These are phyloP conservation scores for Fusarium xylarioides DNA, from an alignment of 2,329 filamentous ascomycete species.

Conservation along the genomic window DNA sequence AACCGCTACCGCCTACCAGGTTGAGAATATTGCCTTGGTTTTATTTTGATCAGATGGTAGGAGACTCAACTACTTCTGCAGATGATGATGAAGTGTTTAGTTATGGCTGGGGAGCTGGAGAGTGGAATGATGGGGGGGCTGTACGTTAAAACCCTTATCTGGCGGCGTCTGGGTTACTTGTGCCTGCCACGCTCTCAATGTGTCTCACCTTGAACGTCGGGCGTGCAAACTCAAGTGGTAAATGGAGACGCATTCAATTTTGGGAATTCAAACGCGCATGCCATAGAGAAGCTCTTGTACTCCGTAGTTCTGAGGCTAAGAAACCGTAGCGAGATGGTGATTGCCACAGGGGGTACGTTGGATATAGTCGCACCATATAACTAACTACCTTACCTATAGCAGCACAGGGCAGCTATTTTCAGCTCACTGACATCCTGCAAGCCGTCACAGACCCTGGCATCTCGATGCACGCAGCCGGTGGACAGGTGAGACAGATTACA, in stretches of 20 bases:
- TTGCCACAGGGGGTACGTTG: neutral
- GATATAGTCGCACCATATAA: neutral
- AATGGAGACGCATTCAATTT: neutral
- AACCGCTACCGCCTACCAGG: neutral
- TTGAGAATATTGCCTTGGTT: neutral
- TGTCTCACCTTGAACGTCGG: neutral
- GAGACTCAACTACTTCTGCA: neutral
- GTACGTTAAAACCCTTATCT: neutral
- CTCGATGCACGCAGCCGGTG: neutral
- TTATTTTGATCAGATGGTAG: neutral
- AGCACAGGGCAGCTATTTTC: conserved; percentile 18
- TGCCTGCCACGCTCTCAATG: neutral
- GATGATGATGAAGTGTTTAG: neutral
- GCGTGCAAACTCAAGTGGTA: neutral
- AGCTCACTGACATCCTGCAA: conserved; percentile 27
- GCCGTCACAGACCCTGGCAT: conserved; percentile 23
- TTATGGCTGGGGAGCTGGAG: neutral
- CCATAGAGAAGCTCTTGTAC: neutral
- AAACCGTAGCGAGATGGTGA: conserved; percentile 1
- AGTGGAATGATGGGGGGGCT: neutral
- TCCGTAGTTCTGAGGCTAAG: neutral
- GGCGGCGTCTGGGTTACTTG: neutral
- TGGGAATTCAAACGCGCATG: neutral
- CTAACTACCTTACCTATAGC: neutral
- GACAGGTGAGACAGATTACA: neutral